Base-by-base conservation (phyloP, 352 stramenopile genomes). In the Elongisporangium undulatum region DNA sequence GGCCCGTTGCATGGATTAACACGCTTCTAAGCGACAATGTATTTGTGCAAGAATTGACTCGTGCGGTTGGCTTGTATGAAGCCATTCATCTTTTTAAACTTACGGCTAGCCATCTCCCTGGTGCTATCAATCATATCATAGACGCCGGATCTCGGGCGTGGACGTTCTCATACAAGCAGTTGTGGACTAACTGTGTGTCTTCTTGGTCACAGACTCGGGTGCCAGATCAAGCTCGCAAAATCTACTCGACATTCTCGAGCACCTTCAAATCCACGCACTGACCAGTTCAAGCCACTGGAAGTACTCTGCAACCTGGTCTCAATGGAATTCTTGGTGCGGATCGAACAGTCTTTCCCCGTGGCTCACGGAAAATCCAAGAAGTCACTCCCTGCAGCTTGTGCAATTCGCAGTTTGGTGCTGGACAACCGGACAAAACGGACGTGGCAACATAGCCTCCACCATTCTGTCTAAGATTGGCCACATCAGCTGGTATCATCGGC, bases 391-490 rank as follows among this genome's bases (percentile, higher is more conserved):
- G 17, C 53, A 53, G 24, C 51, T 26, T 26, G 5, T 26, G 23
- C 23, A 26, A 26, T 26, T 26, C 23, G 23, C 23, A 26, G 23
- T 26, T 5, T 26, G 16, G 55, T 21, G 49, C 49, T 53, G 49
- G 49, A 16, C 17, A 53, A 3, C 15, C 1, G 49, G 15, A 5
- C 15, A 20, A 12, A 24, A 20, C 3, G 17, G 49, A 24, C 15
- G 49, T 19, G 49, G 49, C 3, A 53, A 53, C 49, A 24, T 13
- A 19, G 49, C 49, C 19, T 19, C 49, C 17, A 61, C 60, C 54
- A 21, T 66, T 61, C n/a, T 58, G 56, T 61, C 62, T 26, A 59
- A 58, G 49, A 48, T 68, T 51, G 38, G 62, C 62, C 62, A 68
- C 9, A 50, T 68, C 12, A 49, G n/a, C 10, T 68, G 62, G 45